These are phyloP conservation scores for Perkinsus chesapeaki DNA, from an alignment of 169 alveolate species.

Conservation along the genomic window DNA sequence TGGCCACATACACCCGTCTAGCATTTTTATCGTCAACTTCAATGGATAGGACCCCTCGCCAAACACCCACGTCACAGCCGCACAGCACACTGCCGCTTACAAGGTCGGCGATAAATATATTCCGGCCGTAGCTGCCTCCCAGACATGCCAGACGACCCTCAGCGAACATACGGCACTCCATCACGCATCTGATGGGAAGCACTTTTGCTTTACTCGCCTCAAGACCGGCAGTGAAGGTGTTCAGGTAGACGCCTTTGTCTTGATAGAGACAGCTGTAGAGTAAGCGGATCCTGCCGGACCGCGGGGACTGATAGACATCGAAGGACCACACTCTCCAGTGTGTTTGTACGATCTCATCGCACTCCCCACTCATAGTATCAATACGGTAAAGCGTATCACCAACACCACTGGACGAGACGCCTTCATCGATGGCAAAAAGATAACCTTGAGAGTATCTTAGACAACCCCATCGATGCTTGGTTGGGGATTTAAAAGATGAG, in stretches of 20 bases:
- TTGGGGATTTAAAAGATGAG: neutral
- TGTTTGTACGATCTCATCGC: neutral
- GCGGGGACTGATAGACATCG: neutral
- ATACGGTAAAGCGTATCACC: neutral
- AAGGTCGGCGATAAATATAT: neutral
- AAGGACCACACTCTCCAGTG: neutral
- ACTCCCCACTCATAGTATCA: neutral
- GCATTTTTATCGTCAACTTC: neutral
- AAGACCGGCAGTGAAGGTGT: neutral
- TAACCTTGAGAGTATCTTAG: neutral
- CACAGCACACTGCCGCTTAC: neutral
- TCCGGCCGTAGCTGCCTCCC: neutral
- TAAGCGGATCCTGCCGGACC: neutral
- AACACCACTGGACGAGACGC: neutral
- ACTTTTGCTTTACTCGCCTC: neutral
- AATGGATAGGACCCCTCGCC: neutral
- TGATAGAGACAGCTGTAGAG: neutral
- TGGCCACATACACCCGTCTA: neutral
- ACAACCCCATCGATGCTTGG: neutral
- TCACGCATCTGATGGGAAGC: neutral
- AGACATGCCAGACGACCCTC: neutral
- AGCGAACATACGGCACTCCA: neutral
- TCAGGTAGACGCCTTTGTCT: neutral
- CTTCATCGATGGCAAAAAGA: neutral
- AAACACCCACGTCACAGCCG: neutral